These are phyloP conservation scores for Saccharomyces hybrid DNA, from an alignment of 1,139 yeast genomes.

Conservation along the genomic window DNA sequence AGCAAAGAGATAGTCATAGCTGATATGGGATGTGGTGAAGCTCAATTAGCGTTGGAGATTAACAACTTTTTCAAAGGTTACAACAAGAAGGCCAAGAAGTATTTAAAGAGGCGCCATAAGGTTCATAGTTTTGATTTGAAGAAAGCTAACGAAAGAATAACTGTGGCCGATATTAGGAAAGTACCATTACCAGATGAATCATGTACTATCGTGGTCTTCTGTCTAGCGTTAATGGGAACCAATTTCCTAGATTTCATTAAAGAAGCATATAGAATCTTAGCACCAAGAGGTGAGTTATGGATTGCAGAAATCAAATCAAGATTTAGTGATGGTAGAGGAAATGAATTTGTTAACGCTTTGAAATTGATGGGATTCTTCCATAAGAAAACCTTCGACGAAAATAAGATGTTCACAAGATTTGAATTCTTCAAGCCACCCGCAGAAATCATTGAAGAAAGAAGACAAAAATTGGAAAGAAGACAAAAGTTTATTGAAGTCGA, in stretches of 20 bases:
- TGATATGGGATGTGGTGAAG: slow-evolving; percentile 99
- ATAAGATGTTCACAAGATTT: slow-evolving; percentile 90
- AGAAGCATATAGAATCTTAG: slow-evolving; percentile 81
- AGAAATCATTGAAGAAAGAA: slow-evolving; percentile 60
- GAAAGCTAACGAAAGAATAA: slow-evolving; percentile 76
- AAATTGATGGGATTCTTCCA: slow-evolving; percentile 80
- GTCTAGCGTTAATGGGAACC: slow-evolving; percentile 95
- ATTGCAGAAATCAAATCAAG: slow-evolving; percentile 95
- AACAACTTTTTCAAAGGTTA: slow-evolving; percentile 40
- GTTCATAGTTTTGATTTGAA: slow-evolving; percentile 89
- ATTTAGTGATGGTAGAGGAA: slow-evolving; percentile 59
- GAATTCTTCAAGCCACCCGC: slow-evolving; percentile 85
- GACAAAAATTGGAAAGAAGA: slow-evolving; percentile 54
- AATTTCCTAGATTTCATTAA: slow-evolving; percentile 84
- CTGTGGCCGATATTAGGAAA: slow-evolving; percentile 89
- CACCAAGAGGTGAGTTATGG: slow-evolving; percentile 94
- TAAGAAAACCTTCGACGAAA: slow-evolving; percentile 75
- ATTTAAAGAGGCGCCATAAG: slow-evolving; percentile 41
- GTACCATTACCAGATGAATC: slow-evolving; percentile 79
- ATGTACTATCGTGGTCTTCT: slow-evolving; percentile 79
- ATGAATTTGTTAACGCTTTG: slow-evolving; percentile 70
- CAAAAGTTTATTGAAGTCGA: slow-evolving; percentile 69
- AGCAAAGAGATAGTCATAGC: slow-evolving; percentile 63
- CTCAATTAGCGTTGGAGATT: slow-evolving; percentile 68
- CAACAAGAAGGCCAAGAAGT: slow-evolving; percentile 31